Base-by-base conservation (phyloP, 73 alveolate genomes). In the Paramecium primaurelia region DNA sequence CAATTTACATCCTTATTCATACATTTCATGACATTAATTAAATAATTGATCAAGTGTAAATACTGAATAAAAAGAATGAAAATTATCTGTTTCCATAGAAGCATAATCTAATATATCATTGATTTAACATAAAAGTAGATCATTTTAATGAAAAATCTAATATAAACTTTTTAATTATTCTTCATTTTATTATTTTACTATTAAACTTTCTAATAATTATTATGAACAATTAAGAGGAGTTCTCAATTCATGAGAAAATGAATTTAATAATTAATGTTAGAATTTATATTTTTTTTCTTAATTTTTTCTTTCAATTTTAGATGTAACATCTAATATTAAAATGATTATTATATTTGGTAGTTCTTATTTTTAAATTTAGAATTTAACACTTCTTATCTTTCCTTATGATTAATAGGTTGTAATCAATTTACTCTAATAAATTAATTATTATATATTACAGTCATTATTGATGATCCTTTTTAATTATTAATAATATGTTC, bases 71-170 rank as follows among this genome's bases (percentile, higher is more conserved):
- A 20, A 32, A 5, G 32, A 44, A 3, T 80, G 28, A 12, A 80
- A 45, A 47, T 80, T 80, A 45, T 64, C 91, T 8, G 58, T 80
- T 42, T 80, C 71, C 75, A 80, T 45, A 18, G 91, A 34, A 25
- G 91, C 91, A 49, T 42, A 80, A 26, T 80, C 91, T 47, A 80
- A 18, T 5, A 80, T 80, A 64, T 80, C 91, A 80, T 80, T 80
- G 2, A 80, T 42, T 47, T 80, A 25, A 80, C 44, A 44, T 26
- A 80, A 20, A 0, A 80, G 73, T 0, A 80, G 38, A 45, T 80
- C 75, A 80, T 80, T 80, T 25, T 45, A 28, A 80, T 45, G 47
- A 22, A 45, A 44, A 25, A 49, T 20, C n/a, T 40, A 16, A 18
- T 80, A 10, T 25, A 80, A 32, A 4, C n/a, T 20, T 22, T 80